Conservation (phyloP, 768 basidiomycete species). For the Phanerochaete sordida region DNA sequence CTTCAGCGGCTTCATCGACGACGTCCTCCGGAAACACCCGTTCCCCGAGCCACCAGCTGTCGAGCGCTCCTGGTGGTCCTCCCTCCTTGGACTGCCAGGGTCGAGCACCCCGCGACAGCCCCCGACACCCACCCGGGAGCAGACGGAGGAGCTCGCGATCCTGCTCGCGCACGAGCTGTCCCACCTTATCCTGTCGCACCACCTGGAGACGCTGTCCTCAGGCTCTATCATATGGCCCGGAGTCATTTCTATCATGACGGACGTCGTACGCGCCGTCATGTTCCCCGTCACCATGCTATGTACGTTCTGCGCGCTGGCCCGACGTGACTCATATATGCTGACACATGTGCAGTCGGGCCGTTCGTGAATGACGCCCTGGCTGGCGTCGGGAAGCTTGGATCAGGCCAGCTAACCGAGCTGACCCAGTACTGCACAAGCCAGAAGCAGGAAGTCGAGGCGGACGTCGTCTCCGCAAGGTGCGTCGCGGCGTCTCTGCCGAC, state of each 20-base stretch:
- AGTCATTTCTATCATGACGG: constrained; percentile 70
- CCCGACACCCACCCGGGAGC: constrained; percentile 67
- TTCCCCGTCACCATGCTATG: constrained; percentile 87
- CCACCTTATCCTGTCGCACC: constrained; percentile 87
- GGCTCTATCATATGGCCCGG: constrained; percentile 80
- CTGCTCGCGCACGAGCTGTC: constrained; percentile 92
- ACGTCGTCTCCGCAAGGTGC: constrained; percentile 81
- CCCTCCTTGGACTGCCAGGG: constrained; percentile 43
- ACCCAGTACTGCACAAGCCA: constrained; percentile 75
- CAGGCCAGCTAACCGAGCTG: constrained; percentile 68
- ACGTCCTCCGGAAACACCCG: constrained; percentile 59
- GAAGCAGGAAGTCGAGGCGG: constrained; percentile 90
- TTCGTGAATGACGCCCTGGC: constrained; percentile 95
- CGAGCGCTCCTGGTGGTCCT: constrained; percentile 42
- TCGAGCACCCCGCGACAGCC: constrained; percentile 26
- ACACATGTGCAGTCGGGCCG: constrained; percentile 60
- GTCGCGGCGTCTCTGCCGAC: constrained; percentile 11
- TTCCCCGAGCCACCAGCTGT: constrained; percentile 13
- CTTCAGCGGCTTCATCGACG: constrained; percentile 90
- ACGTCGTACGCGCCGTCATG: constrained; percentile 71
- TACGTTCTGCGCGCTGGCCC: constrained; percentile 18
- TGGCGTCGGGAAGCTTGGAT: constrained; percentile 71
- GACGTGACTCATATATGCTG: constrained; percentile 30
- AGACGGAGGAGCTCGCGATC: constrained; percentile 85
- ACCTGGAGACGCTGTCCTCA: constrained; percentile 88